These are phyloP conservation scores for Neocucurbitaria cava DNA, from an alignment of 2,329 filamentous ascomycete genomes.

Conservation along the genomic window DNA sequence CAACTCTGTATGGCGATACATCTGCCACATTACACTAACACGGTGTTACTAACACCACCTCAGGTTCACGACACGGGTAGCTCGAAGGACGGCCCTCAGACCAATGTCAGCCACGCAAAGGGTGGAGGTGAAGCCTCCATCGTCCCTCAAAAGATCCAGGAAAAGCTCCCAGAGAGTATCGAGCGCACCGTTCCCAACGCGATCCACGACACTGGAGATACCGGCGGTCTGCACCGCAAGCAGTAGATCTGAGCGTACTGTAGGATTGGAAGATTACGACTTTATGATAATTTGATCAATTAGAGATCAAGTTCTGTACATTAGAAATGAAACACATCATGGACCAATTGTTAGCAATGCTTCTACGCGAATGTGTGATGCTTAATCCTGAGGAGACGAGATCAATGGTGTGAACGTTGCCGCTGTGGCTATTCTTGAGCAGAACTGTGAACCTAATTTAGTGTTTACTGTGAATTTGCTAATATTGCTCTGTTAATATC, in stretches of 20 bases:
- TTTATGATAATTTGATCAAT: background rate
- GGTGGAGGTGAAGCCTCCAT: conserved; percentile 38
- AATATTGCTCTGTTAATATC: too few relatives aligned
- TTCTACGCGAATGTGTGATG: too few relatives aligned
- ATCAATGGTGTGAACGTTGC: too few relatives aligned
- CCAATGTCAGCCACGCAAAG: conserved; percentile 39
- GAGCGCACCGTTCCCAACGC: conserved; percentile 50
- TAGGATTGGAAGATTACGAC: background rate
- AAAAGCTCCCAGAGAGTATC: conserved; percentile 50
- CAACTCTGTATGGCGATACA: conserved; percentile 38
- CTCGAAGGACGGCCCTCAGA: conserved; percentile 37
- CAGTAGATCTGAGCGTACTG: conserved; percentile 4
- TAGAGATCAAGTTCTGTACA: background rate
- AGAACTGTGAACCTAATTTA: too few relatives aligned
- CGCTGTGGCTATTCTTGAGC: too few relatives aligned
- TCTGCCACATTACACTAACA: too few relatives aligned
- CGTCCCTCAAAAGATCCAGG: conserved; percentile 50
- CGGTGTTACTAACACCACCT: background rate
- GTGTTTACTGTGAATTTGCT: too few relatives aligned
- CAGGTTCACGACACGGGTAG: conserved; percentile 44
- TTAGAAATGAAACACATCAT: too few relatives aligned
- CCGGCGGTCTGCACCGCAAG: conserved; percentile 15
- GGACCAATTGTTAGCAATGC: too few relatives aligned
- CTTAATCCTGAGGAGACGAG: too few relatives aligned
- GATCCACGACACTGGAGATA: conserved; percentile 48